These are phyloP conservation scores for Asterochloris sp. DNA, from an alignment of 139 green algal species.

Conservation along the genomic window DNA sequence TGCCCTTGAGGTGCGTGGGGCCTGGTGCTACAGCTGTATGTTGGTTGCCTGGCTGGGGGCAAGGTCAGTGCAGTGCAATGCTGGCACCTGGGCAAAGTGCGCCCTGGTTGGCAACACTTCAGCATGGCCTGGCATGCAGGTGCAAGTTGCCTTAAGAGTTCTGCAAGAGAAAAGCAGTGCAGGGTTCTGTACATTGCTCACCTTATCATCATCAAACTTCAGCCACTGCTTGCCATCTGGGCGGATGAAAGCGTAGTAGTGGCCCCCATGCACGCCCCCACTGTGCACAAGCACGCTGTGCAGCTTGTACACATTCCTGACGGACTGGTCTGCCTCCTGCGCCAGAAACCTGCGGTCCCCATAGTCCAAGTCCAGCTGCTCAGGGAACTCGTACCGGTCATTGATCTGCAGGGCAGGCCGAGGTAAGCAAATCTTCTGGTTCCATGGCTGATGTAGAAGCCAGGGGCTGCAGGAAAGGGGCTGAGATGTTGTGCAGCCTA, in stretches of 20 bases:
- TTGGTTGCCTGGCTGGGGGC: too few species aligned
- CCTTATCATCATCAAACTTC: conserved; percentile 96
- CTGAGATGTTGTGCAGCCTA: too few species aligned
- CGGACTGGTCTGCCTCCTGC: conserved; percentile 46
- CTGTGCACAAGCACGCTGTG: conserved; percentile 94
- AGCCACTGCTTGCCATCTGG: conserved; percentile 79
- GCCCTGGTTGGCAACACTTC: too few species aligned
- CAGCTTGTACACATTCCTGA: conserved; percentile 85
- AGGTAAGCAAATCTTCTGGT: background rate
- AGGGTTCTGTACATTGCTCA: background rate
- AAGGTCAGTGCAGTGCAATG: too few species aligned
- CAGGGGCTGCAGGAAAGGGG: too few species aligned
- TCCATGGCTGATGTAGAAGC: too few species aligned
- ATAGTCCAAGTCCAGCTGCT: conserved; percentile 86
- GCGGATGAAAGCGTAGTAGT: conserved; percentile 92
- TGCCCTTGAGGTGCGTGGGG: too few species aligned
- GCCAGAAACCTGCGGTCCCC: conserved; percentile 69
- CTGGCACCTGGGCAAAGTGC: too few species aligned
- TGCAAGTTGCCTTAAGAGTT: too few species aligned
- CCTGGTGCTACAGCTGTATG: too few species aligned
- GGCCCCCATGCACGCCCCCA: conserved; percentile 90
- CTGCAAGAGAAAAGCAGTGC: too few species aligned
- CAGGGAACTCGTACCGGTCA: conserved; percentile 91
- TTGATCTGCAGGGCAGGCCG: conserved; percentile 76
- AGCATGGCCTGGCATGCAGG: too few species aligned